Evolutionary conservation across 2,329 filamentous ascomycete species (phyloP), one percentile per base, ranked within the genome.

Genomic region (Diplodia seriata): DNA sequence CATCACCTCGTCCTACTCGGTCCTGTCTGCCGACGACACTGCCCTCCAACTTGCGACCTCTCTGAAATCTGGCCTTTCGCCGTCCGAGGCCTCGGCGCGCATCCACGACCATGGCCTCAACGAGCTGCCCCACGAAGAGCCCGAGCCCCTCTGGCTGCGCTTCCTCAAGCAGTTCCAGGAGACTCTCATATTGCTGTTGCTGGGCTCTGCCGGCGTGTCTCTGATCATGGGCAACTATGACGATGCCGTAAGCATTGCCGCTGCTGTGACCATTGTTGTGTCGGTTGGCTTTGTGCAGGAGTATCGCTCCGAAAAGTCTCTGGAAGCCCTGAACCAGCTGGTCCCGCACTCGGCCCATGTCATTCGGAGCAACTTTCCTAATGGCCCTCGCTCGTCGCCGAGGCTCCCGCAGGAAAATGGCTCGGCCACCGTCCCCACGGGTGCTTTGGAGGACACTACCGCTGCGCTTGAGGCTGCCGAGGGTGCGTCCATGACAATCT

Each of bases 141-240:
- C 94, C 1, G 95, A 99, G 79, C 94, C 95, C 11, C 82, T 99
- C 68, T 99, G 95, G 93, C 82, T 97, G 66, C 91, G 95, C 69
- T 99, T 99, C 74, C 78, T 97, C 69, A 96, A 97, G 80, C 95
- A 99, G 76, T 99, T 99, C 78, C 93, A 96, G 76, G 95, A 99
- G 77, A 94, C 95, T 0, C 83, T 99, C 67, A 99, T 99, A 70
- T 81, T 98, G 26, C 86, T 99, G n/a, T 86, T 99, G 18, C 86
- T 99, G 26, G 91, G 89, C 7, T 98, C 95, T 3, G 94, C 95
- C 0, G 90, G 86, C 20, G 90, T 97, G 49, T 98, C 94, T 0
- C 87, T 98, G 59, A 80, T 98, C 53, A 90, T 99, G 79, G 93
- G 94, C 63, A 99, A 99, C 76, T 89, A 90, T 76, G 94, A 98